phyloP scores from a whole-genome alignment of 2,329 filamentous ascomycete species.

The Paradendryphiella salina region DNA sequence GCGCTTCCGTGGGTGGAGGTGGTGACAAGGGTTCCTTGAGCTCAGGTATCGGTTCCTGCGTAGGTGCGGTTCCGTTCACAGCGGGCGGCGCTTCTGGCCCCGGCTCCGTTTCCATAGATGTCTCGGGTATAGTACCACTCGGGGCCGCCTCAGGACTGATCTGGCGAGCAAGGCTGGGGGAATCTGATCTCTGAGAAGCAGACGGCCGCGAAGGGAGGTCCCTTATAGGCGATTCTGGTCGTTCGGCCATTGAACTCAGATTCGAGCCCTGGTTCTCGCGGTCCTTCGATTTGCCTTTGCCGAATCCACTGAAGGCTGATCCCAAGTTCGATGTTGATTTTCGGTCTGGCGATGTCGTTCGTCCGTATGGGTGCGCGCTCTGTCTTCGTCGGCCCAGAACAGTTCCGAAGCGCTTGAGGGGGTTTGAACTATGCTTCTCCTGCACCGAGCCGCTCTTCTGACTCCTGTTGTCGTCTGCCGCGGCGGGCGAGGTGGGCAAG shows the following conservation, averaged over 20 bases:
- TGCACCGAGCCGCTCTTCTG: constrained; percentile 56
- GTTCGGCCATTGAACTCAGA: constrained; percentile 41
- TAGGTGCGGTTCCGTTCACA: constrained; percentile 36
- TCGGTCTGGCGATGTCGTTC: constrained; percentile 52
- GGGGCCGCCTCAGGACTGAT: constrained; percentile 32
- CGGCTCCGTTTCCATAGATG: constrained; percentile 20
- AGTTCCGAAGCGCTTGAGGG: constrained; percentile 49
- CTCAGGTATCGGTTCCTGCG: constrained; percentile 41
- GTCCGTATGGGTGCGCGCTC: constrained; percentile 47
- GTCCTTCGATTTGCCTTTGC: constrained; percentile 67
- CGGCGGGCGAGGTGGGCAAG: constrained; percentile 36
- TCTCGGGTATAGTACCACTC: constrained; percentile 40
- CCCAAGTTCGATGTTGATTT: constrained; percentile 60
- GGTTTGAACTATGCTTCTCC: constrained; percentile 45
- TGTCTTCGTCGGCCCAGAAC: constrained; percentile 46
- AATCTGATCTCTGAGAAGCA: constrained; percentile 38
- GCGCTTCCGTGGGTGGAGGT: constrained; percentile 26
- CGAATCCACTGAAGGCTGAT: constrained; percentile 63
- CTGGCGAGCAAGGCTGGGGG: constrained; percentile 38
- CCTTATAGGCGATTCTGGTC: constrained; percentile 42
- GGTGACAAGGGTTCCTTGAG: constrained; percentile 45
- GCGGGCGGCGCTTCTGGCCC: constrained; percentile 23
- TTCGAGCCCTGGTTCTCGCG: constrained; percentile 51
- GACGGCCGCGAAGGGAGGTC: constrained; percentile 35
- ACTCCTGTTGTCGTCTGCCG: constrained; percentile 58